Percentiles rank a stretch among this genome's conserved stretches.
Conservation (phyloP, 345 rosid genomes). For the Raphanus sativus region DNA sequence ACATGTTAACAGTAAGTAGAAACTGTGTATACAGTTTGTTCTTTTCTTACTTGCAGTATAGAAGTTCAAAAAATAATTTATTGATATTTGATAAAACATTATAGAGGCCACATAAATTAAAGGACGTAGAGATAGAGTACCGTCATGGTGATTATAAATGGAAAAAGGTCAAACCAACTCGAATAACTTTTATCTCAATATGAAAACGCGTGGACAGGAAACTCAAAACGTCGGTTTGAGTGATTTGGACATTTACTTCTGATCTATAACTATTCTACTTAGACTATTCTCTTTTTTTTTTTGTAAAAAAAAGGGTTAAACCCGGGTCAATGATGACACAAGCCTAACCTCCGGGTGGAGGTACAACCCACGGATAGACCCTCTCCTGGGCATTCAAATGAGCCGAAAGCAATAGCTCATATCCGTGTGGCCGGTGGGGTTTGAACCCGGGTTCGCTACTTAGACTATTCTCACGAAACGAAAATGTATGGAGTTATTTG, state of each 20-base stretch:
- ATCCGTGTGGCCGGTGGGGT: too few relatives aligned
- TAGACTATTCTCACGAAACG: neutral
- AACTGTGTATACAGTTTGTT: neutral
- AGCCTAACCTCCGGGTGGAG: too few relatives aligned
- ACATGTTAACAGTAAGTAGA: conserved; percentile 18
- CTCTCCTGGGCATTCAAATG: too few relatives aligned
- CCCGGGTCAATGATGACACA: too few relatives aligned
- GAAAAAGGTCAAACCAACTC: conserved; percentile 26
- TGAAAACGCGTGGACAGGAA: conserved; percentile 9
- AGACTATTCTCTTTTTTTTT: too few relatives aligned
- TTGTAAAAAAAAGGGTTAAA: too few relatives aligned
- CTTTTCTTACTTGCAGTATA: neutral
- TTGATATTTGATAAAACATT: neutral
- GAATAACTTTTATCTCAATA: neutral
- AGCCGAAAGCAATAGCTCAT: too few relatives aligned
- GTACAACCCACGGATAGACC: too few relatives aligned
- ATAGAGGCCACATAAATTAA: neutral
- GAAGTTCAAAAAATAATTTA: neutral
- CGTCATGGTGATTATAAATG: conserved; percentile 5
- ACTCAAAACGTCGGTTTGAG: conserved; percentile 16
- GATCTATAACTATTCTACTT: conserved; percentile 3
- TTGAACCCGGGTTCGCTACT: too few relatives aligned
- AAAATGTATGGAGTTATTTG: neutral
- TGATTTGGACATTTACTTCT: conserved; percentile 4
- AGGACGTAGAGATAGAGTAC: neutral